Conservation (phyloP, 257 asterid species). For the Asclepias syriaca region DNA sequence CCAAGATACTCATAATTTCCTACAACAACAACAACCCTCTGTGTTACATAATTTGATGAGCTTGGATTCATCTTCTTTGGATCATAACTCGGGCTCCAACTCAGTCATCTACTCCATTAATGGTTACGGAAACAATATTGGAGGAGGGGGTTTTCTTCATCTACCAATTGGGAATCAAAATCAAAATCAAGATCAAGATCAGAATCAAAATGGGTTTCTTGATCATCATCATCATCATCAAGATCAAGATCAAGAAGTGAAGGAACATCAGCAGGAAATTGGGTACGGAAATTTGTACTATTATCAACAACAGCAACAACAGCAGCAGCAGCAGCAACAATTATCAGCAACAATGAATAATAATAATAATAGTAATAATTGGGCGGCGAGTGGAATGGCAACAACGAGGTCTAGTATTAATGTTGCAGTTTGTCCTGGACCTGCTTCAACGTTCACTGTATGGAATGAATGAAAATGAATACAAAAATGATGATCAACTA, state of each 20-base stretch:
- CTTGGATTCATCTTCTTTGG: conserved; percentile 38
- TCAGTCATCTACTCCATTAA: conserved; percentile 11
- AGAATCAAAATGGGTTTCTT: conserved; percentile 25
- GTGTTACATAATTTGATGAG: conserved; percentile 48
- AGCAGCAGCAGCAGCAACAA: conserved; percentile 20
- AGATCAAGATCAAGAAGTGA: conserved; percentile 15
- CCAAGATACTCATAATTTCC: conserved; percentile 33
- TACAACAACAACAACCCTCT: conserved; percentile 33
- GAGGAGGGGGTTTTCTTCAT: conserved; percentile 22
- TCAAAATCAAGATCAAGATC: conserved; percentile 2
- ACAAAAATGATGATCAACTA: conserved; percentile 23
- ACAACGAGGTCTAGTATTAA: conserved; percentile 26
- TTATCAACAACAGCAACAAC: conserved; percentile 38
- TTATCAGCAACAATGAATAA: neutral
- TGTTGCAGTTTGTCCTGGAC: conserved; percentile 34
- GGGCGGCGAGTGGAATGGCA: conserved; percentile 44
- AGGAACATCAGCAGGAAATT: neutral
- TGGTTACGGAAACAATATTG: conserved; percentile 17
- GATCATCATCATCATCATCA: conserved; percentile 6
- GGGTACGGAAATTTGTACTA: conserved; percentile 37
- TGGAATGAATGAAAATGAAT: conserved; percentile 52
- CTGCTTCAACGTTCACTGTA: conserved; percentile 47
- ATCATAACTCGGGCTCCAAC: conserved; percentile 30
- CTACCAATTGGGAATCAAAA: conserved; percentile 28
- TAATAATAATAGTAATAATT: conserved; percentile 2